phyloP scores from a whole-genome alignment of 371 early-diverging fungal genomes.

The Mucor racemosus region DNA sequence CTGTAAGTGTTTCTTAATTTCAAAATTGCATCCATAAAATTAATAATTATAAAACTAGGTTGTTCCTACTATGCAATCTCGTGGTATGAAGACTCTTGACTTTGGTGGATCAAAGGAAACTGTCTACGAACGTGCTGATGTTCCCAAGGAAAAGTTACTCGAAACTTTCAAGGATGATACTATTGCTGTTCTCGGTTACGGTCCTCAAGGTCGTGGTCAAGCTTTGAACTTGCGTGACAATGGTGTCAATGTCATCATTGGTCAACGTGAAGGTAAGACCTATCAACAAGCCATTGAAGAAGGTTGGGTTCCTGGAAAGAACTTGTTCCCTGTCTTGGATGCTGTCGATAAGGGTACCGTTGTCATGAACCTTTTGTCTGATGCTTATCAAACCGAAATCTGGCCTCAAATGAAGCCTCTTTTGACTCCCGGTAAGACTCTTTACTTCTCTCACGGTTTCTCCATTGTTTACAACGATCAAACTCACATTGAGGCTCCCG shows the following conservation, averaged over 20 bases:
- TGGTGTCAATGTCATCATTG: constrained; percentile 94
- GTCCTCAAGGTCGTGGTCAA: constrained; percentile 97
- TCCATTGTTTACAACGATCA: constrained; percentile 92
- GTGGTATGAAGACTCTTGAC: constrained; percentile 91
- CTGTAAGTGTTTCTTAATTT: constrained; percentile 27
- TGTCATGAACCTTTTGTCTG: constrained; percentile 95
- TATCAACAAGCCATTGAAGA: constrained; percentile 94
- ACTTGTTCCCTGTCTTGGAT: constrained; percentile 92
- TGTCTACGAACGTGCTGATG: constrained; percentile 96
- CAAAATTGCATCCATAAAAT: constrained; percentile 14
- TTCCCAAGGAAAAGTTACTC: constrained; percentile 88
- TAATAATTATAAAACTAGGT: constrained; percentile 2
- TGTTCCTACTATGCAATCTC: constrained; percentile 54
- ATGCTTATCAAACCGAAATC: constrained; percentile 93
- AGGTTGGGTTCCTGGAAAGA: constrained; percentile 97
- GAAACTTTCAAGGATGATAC: constrained; percentile 93
- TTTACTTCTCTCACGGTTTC: constrained; percentile 98
- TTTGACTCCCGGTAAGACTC: constrained; percentile 95
- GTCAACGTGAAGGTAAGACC: constrained; percentile 91
- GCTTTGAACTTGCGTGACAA: constrained; percentile 96
- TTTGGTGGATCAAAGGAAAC: constrained; percentile 93
- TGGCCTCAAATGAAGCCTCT: constrained; percentile 91
- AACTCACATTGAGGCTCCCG: constrained; percentile 90
- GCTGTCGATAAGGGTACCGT: constrained; percentile 90
- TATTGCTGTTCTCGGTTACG: constrained; percentile 96